Base-by-base conservation (phyloP, 2,329 filamentous ascomycete species). In the Diaporthe sp. region DNA sequence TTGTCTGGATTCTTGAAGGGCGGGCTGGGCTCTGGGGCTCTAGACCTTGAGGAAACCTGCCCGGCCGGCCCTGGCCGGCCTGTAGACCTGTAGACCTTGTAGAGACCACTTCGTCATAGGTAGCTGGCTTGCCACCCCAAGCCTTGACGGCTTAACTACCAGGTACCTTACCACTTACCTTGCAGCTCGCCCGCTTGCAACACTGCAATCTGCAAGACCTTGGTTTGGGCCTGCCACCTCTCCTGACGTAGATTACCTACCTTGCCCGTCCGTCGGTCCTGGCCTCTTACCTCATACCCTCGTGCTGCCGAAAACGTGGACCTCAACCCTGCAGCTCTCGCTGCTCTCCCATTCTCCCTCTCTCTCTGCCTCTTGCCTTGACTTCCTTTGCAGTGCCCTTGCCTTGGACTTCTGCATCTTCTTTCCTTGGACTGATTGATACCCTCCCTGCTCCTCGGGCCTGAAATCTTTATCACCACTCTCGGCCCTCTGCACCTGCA, bases 91-190 rank as follows among this genome's bases (percentile, higher is more conserved):
- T 17, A 22, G 17, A 22, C 22, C 25, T 44, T 44, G 42, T 44
- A 44, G 42, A 49, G 42, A 34, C 51, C 25, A 51, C 74, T 73
- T 75, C 74, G 74, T 75, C 74, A 75, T 75, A 73, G 74, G 70
- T 73, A 73, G 74, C 74, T 68, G 39, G 67, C 58, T 60, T 42
- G 73, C 57, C 73, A 75, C 67, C 60, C 34, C 39, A 31, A 58
- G 58, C 73, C 73, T 57, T 75, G 71, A 37, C 37, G 58, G 67
- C 73, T 57, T 75, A 75, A 37, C 37, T 61, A 34, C 58, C 37
- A 42, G 37, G 34, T 60, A 60, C 73, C 65, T 75, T 75, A 9
- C 25, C 53, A 65, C 65, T 75, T 75, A 9, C 25, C 53, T 8
- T 34, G 28, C 34, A 39, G 22, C 46, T 68, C 53, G 49, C 70